phyloP scores from a whole-genome alignment of 768 basidiomycete genomes.

The Lentinula boryana region DNA sequence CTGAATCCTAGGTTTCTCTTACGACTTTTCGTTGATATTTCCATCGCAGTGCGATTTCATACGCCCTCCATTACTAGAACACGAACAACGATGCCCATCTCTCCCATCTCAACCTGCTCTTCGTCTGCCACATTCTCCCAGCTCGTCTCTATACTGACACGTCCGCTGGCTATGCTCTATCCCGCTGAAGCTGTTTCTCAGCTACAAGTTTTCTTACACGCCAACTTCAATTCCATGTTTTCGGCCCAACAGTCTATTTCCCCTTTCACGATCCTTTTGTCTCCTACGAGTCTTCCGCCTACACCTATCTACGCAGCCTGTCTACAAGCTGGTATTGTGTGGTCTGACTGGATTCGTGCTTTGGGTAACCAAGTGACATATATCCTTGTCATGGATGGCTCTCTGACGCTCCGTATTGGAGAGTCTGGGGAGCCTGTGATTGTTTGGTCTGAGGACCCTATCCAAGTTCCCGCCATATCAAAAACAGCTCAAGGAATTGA shows the following conservation, averaged over 20 bases:
- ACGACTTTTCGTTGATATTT: neutral
- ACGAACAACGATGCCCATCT: neutral
- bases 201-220: neutral
- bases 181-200: neutral
- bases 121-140: neutral
- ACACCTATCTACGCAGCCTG: conserved; percentile 3
- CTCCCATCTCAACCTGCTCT: neutral
- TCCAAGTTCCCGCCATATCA: neutral
- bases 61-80: neutral
- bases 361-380: neutral
- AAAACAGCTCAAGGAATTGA: neutral
- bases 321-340: neutral
- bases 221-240: neutral
- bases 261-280: neutral
- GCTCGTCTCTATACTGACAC: neutral
- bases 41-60: conserved; percentile 1
- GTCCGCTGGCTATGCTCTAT: neutral
- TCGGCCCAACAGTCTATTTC: neutral
- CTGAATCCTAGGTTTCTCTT: neutral
- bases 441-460: neutral
- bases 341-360: neutral
- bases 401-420: neutral
- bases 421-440: neutral
- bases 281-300: neutral
- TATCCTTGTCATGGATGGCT: conserved; percentile 1